phyloP scores from a whole-genome alignment of 2,329 filamentous ascomycete species.

The Calonectria pseudoreteaudii region DNA sequence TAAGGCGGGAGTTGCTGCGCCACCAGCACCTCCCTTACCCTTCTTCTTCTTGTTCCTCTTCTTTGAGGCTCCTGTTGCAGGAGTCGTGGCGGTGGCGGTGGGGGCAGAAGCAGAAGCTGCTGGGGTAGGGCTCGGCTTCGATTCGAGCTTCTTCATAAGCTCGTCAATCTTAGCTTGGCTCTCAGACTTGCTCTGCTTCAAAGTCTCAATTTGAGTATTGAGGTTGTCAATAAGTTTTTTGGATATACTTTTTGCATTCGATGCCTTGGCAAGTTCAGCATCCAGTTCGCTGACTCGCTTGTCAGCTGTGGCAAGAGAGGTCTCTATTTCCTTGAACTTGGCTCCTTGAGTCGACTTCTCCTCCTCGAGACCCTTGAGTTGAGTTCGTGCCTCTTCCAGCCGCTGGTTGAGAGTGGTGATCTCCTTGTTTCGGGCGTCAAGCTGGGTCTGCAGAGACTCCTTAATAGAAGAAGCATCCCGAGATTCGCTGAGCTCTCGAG shows the following conservation, averaged over 20 bases:
- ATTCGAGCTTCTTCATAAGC: slow-evolving; percentile 58
- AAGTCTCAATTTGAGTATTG: slow-evolving; percentile 50
- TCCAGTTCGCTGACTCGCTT: slow-evolving; percentile 54
- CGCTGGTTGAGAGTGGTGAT: slow-evolving; percentile 63
- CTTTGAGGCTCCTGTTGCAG: slow-evolving; percentile 45
- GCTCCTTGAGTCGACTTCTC: slow-evolving; percentile 47
- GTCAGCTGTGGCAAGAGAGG: slow-evolving; percentile 49
- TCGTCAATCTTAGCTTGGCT: slow-evolving; percentile 51
- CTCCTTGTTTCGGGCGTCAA: slow-evolving; percentile 61
- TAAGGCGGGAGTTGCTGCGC: slow-evolving; percentile 48
- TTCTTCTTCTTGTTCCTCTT: slow-evolving; percentile 93
- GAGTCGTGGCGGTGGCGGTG: slow-evolving; percentile 36
- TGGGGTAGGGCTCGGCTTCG: slow-evolving; percentile 30
- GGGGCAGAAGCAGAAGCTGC: slow-evolving; percentile 40
- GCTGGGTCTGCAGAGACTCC: slow-evolving; percentile 61
- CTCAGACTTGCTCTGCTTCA: slow-evolving; percentile 49
- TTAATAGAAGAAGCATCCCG: slow-evolving; percentile 54
- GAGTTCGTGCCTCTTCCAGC: slow-evolving; percentile 56
- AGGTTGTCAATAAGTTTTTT: slow-evolving; percentile 56
- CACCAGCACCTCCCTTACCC: slow-evolving; percentile 75
- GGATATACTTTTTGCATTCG: slow-evolving; percentile 53
- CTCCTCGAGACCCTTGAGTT: slow-evolving; percentile 58
- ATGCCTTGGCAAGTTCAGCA: slow-evolving; percentile 53
- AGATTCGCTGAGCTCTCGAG: slow-evolving; percentile 68
- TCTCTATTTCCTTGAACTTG: slow-evolving; percentile 51